phyloP scores from a whole-genome alignment of 805 yeast species.

The Komagataella populi region DNA sequence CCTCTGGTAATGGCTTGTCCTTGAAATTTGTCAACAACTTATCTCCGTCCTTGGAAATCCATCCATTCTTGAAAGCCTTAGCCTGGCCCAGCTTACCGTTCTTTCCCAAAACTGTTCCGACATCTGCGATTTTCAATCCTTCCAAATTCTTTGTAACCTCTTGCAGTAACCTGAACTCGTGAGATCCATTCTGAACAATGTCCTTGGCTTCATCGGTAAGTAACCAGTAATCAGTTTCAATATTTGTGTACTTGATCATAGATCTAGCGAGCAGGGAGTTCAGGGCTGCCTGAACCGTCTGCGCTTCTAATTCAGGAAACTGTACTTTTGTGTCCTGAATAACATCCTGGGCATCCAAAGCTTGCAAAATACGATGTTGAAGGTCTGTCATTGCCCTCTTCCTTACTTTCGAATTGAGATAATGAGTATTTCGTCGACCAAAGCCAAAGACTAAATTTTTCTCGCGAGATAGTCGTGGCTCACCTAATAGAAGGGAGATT shows the following conservation, averaged over 20 bases:
- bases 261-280: conserved; percentile 74
- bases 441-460: not conserved
- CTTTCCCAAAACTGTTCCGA: conserved; percentile 56
- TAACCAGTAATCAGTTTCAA: conserved; percentile 64
- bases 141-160: conserved; percentile 65
- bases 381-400: conserved; percentile 46
- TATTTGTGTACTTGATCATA: conserved; percentile 61
- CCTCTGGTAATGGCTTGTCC: conserved; percentile 37
- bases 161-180: conserved; percentile 68
- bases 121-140: conserved; percentile 73
- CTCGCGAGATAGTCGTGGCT: not conserved
- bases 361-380: conserved; percentile 49
- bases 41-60: conserved; percentile 87
- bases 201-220: conserved; percentile 76
- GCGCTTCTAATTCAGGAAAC: conserved; percentile 55
- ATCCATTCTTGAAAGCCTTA: conserved; percentile 92
- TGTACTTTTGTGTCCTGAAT: conserved; percentile 56
- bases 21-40: conserved; percentile 50
- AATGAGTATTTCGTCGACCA: not conserved
- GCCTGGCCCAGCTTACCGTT: conserved; percentile 92
- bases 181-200: conserved; percentile 72
- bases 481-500: not conserved
- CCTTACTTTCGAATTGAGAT: not conserved
- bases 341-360: conserved; percentile 45
- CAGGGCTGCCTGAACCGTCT: conserved; percentile 66